Percentiles rank a stretch among this genome's conserved stretches.
phyloP scores from a whole-genome alignment of 73 alveolate species.

The Chromera velia region DNA sequence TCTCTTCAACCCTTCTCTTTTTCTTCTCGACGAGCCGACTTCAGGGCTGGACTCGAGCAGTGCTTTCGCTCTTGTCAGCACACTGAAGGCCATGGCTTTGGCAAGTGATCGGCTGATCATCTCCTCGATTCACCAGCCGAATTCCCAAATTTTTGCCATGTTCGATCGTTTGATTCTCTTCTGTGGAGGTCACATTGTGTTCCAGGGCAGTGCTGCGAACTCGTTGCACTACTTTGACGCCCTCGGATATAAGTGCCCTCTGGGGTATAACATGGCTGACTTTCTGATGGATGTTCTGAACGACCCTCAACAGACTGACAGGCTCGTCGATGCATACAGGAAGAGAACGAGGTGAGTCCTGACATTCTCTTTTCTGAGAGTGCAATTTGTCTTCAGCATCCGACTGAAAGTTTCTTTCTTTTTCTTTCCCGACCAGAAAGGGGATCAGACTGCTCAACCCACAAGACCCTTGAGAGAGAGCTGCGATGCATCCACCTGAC shows the following conservation, averaged over 20 bases:
- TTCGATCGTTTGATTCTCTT: slow-evolving; percentile 38
- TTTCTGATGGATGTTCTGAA: not conserved
- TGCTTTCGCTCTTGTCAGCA: slow-evolving; percentile 12
- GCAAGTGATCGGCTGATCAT: slow-evolving; percentile 27
- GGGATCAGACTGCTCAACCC: too few species aligned
- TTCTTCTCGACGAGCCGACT: slow-evolving; percentile 43
- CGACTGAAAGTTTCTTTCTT: too few species aligned
- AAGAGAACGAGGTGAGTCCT: too few species aligned
- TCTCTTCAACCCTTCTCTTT: slow-evolving; percentile 26
- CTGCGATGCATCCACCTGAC: too few species aligned
- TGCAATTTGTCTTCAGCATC: too few species aligned
- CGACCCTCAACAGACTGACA: not conserved
- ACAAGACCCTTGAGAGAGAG: too few species aligned
- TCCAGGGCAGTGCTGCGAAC: slow-evolving; percentile 17
- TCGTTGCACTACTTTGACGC: slow-evolving; percentile 2
- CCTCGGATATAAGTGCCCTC: slow-evolving; percentile 1
- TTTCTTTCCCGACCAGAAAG: too few species aligned
- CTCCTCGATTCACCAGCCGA: slow-evolving; percentile 55
- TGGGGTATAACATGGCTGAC: not conserved
- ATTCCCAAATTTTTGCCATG: slow-evolving; percentile 18
- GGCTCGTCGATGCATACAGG: not conserved
- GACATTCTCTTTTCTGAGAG: too few species aligned
- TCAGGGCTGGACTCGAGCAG: slow-evolving; percentile 39
- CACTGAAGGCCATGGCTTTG: slow-evolving; percentile 9
- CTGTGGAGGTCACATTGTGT: slow-evolving; percentile 27